Evolutionary conservation across 805 yeast genomes (phyloP).

Genomic region (Starmerella asiatica): DNA sequence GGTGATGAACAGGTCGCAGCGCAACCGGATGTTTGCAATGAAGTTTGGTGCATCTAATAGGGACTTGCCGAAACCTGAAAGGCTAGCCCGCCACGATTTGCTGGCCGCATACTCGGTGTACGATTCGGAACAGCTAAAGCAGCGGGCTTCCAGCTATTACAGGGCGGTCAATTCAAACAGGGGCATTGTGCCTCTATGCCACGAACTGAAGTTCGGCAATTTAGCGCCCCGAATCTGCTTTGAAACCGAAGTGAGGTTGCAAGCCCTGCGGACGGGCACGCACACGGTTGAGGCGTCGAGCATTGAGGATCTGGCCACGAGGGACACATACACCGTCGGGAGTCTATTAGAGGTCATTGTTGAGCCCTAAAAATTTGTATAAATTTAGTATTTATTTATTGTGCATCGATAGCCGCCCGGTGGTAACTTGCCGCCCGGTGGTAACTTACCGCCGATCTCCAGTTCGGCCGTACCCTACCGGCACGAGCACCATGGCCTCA

Average conservation of each 20-base stretch:
- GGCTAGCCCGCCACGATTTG: neutral
- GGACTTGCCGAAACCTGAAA: neutral
- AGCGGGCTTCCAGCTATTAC: slow-evolving; percentile 15
- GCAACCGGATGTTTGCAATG: slow-evolving; percentile 40
- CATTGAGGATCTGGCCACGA: slow-evolving; percentile 46
- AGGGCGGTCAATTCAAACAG: slow-evolving; percentile 24
- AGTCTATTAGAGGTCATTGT: slow-evolving; percentile 57
- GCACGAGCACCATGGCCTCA: slow-evolving; percentile 4
- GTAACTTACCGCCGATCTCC: neutral
- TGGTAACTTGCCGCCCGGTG: no score
- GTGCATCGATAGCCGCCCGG: no score
- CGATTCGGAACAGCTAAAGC: slow-evolving; percentile 10
- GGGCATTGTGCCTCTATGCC: slow-evolving; percentile 51
- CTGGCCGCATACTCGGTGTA: slow-evolving; percentile 6
- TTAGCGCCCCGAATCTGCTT: slow-evolving; percentile 48
- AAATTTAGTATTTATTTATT: neutral
- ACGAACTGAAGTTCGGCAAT: slow-evolving; percentile 51
- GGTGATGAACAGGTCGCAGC: slow-evolving; percentile 47
- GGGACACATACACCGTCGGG: slow-evolving; percentile 61
- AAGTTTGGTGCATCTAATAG: slow-evolving; percentile 5
- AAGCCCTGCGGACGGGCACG: slow-evolving; percentile 54
- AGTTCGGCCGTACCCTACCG: neutral
- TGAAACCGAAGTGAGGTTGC: slow-evolving; percentile 47
- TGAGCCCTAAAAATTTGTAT: neutral
- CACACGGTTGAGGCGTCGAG: slow-evolving; percentile 52